Percentiles rank a stretch among this genome's conserved stretches.
These are phyloP conservation scores for Ichthyophthirius multifiliis DNA, from an alignment of 169 alveolate genomes.

Conservation along the genomic window DNA sequence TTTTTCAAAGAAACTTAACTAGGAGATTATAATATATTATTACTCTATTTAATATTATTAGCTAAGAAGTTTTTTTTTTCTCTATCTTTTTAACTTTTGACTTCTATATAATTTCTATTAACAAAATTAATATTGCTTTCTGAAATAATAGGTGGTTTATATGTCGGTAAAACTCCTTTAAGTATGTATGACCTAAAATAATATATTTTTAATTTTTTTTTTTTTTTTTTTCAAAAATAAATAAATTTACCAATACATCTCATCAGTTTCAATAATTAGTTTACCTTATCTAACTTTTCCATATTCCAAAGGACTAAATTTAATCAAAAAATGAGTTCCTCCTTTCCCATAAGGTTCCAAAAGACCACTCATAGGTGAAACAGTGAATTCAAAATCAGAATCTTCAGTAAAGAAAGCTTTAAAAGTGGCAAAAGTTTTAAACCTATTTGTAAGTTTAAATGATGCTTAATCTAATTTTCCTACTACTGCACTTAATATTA, in stretches of 20 bases:
- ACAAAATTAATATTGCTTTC: background rate
- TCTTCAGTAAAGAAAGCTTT: slow-evolving; percentile 64
- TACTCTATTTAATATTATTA: background rate
- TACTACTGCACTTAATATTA: slow-evolving; percentile 45
- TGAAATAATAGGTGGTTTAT: slow-evolving; percentile 22
- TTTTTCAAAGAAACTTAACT: background rate
- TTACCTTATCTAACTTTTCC: slow-evolving; percentile 63
- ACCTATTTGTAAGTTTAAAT: slow-evolving; percentile 48
- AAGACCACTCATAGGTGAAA: slow-evolving; percentile 54
- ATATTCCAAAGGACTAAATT: slow-evolving; percentile 65
- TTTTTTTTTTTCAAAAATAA: too few relatives aligned
- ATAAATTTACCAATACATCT: slow-evolving; percentile 54
- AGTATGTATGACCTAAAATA: slow-evolving; percentile 17
- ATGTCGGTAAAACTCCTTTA: slow-evolving; percentile 36
- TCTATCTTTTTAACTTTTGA: too few relatives aligned
- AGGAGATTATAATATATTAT: background rate
- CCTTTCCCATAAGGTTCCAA: slow-evolving; percentile 60
- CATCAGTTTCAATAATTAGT: slow-evolving; percentile 66
- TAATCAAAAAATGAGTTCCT: slow-evolving; percentile 53
- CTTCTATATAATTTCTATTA: background rate
- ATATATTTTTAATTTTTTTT: background rate
- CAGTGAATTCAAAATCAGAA: slow-evolving; percentile 50
- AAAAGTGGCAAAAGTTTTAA: slow-evolving; percentile 50
- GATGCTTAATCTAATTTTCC: slow-evolving; percentile 41
- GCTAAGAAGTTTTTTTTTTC: slow-evolving; percentile 11